Evolutionary conservation across 108 stramenopile genomes (phyloP).

Genomic region (Cyclotella kingstonii): DNA sequence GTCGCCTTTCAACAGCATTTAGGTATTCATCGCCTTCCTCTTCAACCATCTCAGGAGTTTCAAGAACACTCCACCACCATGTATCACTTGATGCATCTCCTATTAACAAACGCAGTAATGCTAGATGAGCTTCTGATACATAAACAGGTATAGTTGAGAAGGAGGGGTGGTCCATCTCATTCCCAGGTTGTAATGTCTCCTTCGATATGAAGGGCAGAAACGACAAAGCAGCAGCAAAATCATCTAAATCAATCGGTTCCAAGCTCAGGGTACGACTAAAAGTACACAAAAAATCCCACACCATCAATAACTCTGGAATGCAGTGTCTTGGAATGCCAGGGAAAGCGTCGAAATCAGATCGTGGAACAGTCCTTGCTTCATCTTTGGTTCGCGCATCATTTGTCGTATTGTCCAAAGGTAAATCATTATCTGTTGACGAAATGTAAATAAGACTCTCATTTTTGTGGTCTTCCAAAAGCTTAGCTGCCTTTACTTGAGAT

Average conservation of each 20-base stretch:
- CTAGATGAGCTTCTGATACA: slow-evolving; percentile 80
- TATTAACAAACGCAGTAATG: slow-evolving; percentile 66
- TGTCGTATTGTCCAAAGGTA: slow-evolving; percentile 24
- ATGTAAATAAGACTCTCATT: slow-evolving; percentile 54
- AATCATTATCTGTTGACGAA: slow-evolving; percentile 49
- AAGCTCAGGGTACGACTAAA: slow-evolving; percentile 66
- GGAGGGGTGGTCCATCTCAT: slow-evolving; percentile 4
- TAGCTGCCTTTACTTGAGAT: slow-evolving; percentile 54
- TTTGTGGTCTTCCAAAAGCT: slow-evolving; percentile 67
- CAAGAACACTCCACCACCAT: slow-evolving; percentile 89
- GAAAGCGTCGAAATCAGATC: slow-evolving; percentile 62
- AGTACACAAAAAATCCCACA: slow-evolving; percentile 89
- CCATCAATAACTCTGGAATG: slow-evolving; percentile 73
- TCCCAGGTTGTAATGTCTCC: slow-evolving; percentile 17
- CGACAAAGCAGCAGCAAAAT: slow-evolving; percentile 76
- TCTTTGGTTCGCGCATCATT: slow-evolving; percentile 26
- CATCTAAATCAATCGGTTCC: slow-evolving; percentile 69
- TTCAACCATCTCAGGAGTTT: slow-evolving; percentile 70
- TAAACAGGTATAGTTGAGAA: slow-evolving; percentile 59
- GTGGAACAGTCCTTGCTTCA: slow-evolving; percentile 28
- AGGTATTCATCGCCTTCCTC: slow-evolving; percentile 49
- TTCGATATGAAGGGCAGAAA: slow-evolving; percentile 50
- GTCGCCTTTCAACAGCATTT: slow-evolving; percentile 48
- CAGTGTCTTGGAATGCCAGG: slow-evolving; percentile 73
- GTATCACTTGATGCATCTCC: slow-evolving; percentile 71